A percentile compares a stretch with the other conserved stretches of the same genome.
Evolutionary conservation across 1,139 yeast genomes (phyloP).

Genomic region (Williopsis jadinii): DNA sequence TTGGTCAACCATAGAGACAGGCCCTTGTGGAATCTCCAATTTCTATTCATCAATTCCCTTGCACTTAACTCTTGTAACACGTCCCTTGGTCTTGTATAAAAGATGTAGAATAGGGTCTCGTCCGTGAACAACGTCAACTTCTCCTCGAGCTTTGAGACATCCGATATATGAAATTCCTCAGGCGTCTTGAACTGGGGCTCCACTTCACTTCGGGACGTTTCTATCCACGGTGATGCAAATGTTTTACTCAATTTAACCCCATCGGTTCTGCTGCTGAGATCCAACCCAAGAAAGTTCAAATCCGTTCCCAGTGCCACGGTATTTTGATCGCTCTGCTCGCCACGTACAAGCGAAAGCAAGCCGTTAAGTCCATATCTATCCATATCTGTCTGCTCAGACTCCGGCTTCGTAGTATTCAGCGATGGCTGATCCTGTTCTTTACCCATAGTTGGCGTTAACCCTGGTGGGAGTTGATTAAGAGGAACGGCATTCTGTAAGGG

Average conservation of each 20-base stretch:
- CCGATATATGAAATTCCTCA: conserved; percentile 11
- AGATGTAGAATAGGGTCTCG: conserved; percentile 88
- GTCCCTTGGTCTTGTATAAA: conserved; percentile 91
- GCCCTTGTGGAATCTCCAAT: conserved; percentile 97
- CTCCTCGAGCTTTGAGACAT: conserved; percentile 26
- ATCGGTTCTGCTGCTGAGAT: conserved; percentile 32
- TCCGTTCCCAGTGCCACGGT: conserved; percentile 83
- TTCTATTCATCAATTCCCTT: conserved; percentile 77
- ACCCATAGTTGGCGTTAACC: background rate
- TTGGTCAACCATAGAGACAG: conserved; percentile 95
- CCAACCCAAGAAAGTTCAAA: conserved; percentile 65
- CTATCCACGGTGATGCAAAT: conserved; percentile 94
- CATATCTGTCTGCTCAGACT: conserved; percentile 26
- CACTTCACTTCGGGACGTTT: conserved; percentile 84
- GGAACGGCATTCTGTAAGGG: too few relatives aligned
- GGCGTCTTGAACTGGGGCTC: conserved; percentile 74
- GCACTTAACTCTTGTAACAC: conserved; percentile 92
- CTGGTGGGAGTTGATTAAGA: background rate
- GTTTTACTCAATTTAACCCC: conserved; percentile 52
- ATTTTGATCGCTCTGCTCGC: conserved; percentile 61
- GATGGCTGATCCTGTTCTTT: background rate
- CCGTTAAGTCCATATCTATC: conserved; percentile 74
- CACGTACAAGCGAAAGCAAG: conserved; percentile 55
- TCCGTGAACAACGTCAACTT: conserved; percentile 77
- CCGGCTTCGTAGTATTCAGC: background rate